These are phyloP conservation scores for Azolla pinnata DNA, from an alignment of 75 land plant species.

Conservation along the genomic window DNA sequence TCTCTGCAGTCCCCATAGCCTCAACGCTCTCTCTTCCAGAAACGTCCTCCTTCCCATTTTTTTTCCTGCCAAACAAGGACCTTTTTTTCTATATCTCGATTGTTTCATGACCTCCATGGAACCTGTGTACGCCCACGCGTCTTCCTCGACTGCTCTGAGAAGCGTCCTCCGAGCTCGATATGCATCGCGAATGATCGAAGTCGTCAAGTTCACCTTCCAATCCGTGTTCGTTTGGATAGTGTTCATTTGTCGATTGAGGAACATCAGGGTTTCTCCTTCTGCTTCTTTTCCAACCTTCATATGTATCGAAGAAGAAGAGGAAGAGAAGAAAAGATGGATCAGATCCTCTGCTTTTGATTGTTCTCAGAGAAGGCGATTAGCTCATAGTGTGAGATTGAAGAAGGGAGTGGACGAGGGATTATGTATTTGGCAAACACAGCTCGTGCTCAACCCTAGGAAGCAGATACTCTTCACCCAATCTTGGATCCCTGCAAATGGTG, in stretches of 20 bases:
- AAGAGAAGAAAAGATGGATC: background rate
- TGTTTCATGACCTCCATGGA: too few species aligned
- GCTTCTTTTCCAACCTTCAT: background rate
- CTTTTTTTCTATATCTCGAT: too few species aligned
- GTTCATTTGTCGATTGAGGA: background rate
- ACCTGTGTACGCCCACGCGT: too few species aligned
- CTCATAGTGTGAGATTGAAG: background rate
- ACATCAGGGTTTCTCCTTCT: conserved; percentile 4
- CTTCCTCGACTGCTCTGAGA: background rate
- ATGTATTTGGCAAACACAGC: conserved; percentile 14
- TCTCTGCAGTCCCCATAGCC: too few species aligned
- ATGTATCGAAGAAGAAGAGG: conserved; percentile 3
- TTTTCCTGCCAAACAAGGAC: too few species aligned
- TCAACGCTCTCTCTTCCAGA: too few species aligned
- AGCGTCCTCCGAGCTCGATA: background rate
- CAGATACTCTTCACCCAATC: conserved; percentile 69
- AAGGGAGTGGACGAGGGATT: background rate
- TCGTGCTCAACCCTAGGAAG: conserved; percentile 43
- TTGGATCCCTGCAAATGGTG: conserved; percentile 51
- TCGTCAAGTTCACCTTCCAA: conserved; percentile 9
- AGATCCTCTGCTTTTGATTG: conserved; percentile 11
- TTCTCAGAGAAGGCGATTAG: conserved; percentile 7
- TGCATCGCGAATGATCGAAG: conserved; percentile 5
- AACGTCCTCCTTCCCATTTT: too few species aligned
- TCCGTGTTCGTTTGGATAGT: conserved; percentile 9